Conservation (phyloP, 345 rosid genomes). For the Melaleuca quinquenervia region DNA sequence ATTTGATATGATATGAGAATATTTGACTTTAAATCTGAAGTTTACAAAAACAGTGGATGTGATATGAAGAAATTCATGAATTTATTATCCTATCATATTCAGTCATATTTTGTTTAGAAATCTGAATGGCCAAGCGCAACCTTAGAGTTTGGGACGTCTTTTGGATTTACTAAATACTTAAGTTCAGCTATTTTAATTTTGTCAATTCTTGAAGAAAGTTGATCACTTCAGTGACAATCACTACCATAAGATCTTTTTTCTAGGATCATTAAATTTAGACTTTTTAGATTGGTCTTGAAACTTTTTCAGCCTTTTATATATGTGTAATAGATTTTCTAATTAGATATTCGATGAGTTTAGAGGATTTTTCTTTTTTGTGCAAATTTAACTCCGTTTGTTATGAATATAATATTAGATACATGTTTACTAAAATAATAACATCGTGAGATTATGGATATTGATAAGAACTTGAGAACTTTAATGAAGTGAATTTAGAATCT, state of each 20-base stretch:
- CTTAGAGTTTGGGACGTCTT: not conserved
- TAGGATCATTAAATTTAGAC: not conserved
- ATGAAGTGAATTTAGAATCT: no score
- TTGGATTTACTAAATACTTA: not conserved
- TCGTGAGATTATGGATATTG: not conserved
- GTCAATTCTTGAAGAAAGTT: not conserved
- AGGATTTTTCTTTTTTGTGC: no score
- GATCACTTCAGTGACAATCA: not conserved
- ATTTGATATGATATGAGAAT: no score
- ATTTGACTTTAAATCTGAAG: no score
- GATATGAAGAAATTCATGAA: no score
- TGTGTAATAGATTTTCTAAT: not conserved
- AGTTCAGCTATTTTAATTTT: not conserved
- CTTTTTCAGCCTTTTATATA: not conserved
- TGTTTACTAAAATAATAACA: not conserved
- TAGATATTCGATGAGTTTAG: not conserved
- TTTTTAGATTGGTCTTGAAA: not conserved
- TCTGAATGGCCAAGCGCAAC: no score
- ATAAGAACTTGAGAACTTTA: no score
- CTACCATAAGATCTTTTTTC: not conserved
- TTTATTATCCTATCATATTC: not conserved
- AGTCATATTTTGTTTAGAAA: no score
- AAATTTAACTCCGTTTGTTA: not conserved
- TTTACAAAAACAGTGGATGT: no score
- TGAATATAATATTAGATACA: not conserved